These are phyloP conservation scores for Cladophialophora psammophila DNA, from an alignment of 2,329 filamentous ascomycete species.

Conservation along the genomic window DNA sequence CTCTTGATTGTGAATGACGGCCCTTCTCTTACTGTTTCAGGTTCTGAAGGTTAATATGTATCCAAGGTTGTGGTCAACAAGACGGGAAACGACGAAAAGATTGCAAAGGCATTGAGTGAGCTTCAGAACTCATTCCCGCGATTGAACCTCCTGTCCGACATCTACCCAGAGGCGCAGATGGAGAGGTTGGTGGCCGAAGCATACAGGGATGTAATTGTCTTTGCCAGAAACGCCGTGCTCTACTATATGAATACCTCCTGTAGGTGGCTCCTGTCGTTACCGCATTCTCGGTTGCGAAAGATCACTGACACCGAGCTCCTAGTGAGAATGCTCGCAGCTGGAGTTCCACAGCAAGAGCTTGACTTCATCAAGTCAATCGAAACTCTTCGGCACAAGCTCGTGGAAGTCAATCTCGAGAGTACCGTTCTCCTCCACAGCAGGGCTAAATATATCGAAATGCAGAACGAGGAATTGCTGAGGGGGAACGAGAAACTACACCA, in stretches of 20 bases:
- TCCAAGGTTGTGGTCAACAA: slow-evolving; percentile 2
- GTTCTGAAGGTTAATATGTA: background rate
- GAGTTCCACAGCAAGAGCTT: background rate
- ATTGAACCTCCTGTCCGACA: background rate
- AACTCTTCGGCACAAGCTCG: background rate
- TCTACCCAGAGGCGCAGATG: background rate
- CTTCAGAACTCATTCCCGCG: background rate
- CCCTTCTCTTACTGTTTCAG: background rate
- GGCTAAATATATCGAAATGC: background rate
- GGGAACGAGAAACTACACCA: background rate
- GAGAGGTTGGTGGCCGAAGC: background rate
- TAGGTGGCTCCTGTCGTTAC: background rate
- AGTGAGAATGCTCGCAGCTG: background rate
- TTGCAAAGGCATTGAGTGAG: background rate
- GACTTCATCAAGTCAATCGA: background rate
- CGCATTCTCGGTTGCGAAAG: background rate
- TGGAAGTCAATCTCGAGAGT: background rate
- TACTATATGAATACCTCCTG: background rate
- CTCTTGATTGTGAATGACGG: slow-evolving; percentile 2
- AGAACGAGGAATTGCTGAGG: background rate
- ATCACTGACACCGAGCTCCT: background rate
- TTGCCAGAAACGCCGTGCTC: background rate
- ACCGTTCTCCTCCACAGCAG: background rate
- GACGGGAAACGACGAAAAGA: background rate
- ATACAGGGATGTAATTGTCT: slow-evolving; percentile 2